Percentiles rank a stretch among this genome's conserved stretches.
Conservation (phyloP, 2,329 filamentous ascomycete genomes). For the Fusarium guadeloupense region DNA sequence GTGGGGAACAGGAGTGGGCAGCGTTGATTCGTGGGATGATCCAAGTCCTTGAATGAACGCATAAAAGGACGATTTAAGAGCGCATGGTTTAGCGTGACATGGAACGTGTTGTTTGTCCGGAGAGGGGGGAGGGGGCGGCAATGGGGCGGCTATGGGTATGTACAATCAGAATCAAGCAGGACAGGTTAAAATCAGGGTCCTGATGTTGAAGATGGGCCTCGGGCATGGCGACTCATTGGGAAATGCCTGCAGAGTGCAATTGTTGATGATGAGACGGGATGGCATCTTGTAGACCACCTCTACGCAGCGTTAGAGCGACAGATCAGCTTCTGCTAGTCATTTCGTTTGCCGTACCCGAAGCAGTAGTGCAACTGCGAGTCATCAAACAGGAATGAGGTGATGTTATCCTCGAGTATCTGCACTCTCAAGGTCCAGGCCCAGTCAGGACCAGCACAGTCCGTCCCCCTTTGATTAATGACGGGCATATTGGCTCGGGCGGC, state of each 20-base stretch:
- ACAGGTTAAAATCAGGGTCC: slow-evolving; percentile 32
- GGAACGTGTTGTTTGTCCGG: slow-evolving; percentile 10
- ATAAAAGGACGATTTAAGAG: slow-evolving; percentile 32
- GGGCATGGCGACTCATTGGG: slow-evolving; percentile 25
- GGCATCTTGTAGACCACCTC: slow-evolving; percentile 29
- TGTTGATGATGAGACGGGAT: slow-evolving; percentile 9
- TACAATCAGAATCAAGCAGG: too few species aligned
- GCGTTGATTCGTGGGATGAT: slow-evolving; percentile 35
- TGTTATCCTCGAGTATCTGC: slow-evolving; percentile 11
- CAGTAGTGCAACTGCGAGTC: background rate
- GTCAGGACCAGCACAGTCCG: slow-evolving; percentile 9
- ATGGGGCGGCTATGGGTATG: slow-evolving; percentile 24
- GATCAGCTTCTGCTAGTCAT: slow-evolving; percentile 30
- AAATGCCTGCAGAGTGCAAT: slow-evolving; percentile 17
- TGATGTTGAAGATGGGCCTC: slow-evolving; percentile 11
- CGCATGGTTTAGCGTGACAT: slow-evolving; percentile 28
- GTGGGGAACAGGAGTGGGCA: slow-evolving; percentile 27
- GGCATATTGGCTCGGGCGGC: slow-evolving; percentile 32
- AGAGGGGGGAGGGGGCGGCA: slow-evolving; percentile 28
- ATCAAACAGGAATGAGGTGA: slow-evolving; percentile 17
- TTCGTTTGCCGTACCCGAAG: slow-evolving; percentile 26
- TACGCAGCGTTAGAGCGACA: background rate
- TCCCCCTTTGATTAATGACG: slow-evolving; percentile 22
- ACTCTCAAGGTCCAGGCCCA: slow-evolving; percentile 6
- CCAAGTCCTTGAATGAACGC: slow-evolving; percentile 30